A percentile compares a stretch with the other conserved stretches of the same genome.
phyloP scores from a whole-genome alignment of 2,329 filamentous ascomycete genomes.

The Xylaria sp. region DNA sequence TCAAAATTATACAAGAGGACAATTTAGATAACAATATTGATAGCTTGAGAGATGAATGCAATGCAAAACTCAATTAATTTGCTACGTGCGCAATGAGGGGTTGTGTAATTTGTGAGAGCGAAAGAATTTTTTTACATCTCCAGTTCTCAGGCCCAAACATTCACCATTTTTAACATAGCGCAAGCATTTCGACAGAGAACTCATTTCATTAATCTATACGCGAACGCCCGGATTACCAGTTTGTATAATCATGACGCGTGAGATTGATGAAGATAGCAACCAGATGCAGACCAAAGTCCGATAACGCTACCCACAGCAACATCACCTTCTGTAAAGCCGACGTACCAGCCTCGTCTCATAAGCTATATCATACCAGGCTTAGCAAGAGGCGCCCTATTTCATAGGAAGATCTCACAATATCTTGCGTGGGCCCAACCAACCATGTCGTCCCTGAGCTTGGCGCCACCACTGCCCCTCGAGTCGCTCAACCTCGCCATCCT shows the following conservation, averaged over 20 bases:
- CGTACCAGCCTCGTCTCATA: background rate
- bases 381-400: background rate
- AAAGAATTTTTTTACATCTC: background rate
- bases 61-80: background rate
- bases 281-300: conserved; percentile 6
- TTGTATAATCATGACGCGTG: conserved; percentile 24
- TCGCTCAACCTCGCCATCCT: conserved; percentile 56
- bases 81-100: background rate
- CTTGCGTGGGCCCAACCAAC: background rate
- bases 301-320: background rate
- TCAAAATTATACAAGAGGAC: background rate
- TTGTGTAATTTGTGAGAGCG: background rate
- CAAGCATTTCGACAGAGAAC: background rate
- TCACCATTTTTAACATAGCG: background rate
- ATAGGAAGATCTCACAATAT: background rate
- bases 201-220: background rate
- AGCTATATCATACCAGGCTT: background rate
- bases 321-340: background rate
- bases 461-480: conserved; percentile 57
- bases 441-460: conserved; percentile 4
- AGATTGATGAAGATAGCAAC: background rate
- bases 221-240: background rate
- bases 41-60: background rate
- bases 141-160: background rate
- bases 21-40: background rate